Base-by-base conservation (phyloP, 768 basidiomycete species). In the Podaxis carcinomalis region DNA sequence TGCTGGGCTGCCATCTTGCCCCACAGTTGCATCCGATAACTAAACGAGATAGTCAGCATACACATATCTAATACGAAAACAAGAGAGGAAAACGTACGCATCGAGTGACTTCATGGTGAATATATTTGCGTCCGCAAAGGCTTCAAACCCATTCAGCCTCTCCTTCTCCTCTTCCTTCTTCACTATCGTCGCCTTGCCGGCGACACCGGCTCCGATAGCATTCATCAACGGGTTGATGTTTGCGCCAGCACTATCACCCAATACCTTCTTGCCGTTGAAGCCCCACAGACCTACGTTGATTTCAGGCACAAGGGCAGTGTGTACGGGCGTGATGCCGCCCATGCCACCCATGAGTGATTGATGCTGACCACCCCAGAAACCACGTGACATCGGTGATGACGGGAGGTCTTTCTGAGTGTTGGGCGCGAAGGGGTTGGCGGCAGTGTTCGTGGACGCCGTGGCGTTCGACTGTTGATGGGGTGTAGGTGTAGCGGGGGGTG, bases 11-110 rank as follows among this genome's bases (percentile, higher is more conserved):
- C 93, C 86, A 96, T 91, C 75, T 89, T 85, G 36, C 87, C 84
- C 95, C 94, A 96, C 0, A 97, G 79, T 63, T 96, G 94, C 90
- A 94, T 94, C 44, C 94, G 83, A 70, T 89, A 89, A 10, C 83
- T 85, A 63, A 47, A 27, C 28, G 7, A 42, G 53, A 16, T 19
- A 64, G 61, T 51, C 57, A 66, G 35, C 55, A 46, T 44, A 53
- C 57, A 62, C 5, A 57, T 36, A 57, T 36, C 53, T 61, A 53
- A 14, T 32, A 57, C 42, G 50, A 21, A 63, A 42, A 56, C 23
- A 51, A 46, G 47, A 57, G 51, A 64, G 46, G 62, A 32, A 63
- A 9, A 83, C 83, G 67, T 83, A 92, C 70, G 87, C 83, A 74
- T 95, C 93, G 65, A 95, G 77, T 1, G 83, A 86, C 78, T 93